Evolutionary conservation across 2,329 filamentous ascomycete species (phyloP), one percentile per base, ranked within the genome.

Genomic region (Penicillium sp.): DNA sequence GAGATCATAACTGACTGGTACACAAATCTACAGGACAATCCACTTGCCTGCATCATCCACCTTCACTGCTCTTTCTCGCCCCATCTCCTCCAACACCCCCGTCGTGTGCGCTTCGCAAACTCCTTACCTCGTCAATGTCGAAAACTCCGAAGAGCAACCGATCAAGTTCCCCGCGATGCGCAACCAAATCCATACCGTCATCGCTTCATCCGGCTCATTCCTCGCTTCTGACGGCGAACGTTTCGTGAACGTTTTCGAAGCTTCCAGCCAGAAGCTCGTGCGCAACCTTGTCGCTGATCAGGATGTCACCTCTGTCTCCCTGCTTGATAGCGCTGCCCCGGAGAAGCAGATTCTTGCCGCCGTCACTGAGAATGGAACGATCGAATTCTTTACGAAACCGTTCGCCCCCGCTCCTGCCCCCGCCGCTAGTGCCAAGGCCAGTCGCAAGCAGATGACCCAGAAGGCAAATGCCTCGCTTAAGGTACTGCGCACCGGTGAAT

Each of bases 61-160:
- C 33, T 66, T 72, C 39, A 62, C 64, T 42, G 61, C 68, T 27
- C 65, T 75, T 27, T 71, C 70, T 28, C 63, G 68, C 36, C 72
- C 72, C 7, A 61, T 72, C 39, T 62, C 66, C 39, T 68, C 65
- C 9, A 66, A 65, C 52, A 66, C 68, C 36, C 67, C 72, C 35
- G 66, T 77, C 29, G 66, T 78, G 39, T 77, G 74, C 56, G 75
- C 76, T 42, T 77, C 75, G 9, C 71, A 76, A 55, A 72, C 71
- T 7, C 71, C 75, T 1, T 73, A 73, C 54, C 63, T 76, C 44
- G 66, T 78, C 48, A 65, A 73, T 47, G 54, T 70, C 37, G 66
- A 70, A 39, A 66, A 67, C 6, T 60, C 65, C 34, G 67, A 68
- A 37, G 63, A 69, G 45, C 48, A 64, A n/a, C 64, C 68, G 5